Evolutionary conservation across 2,329 filamentous ascomycete species (phyloP).

Genomic region (Corynespora cassiicola): DNA sequence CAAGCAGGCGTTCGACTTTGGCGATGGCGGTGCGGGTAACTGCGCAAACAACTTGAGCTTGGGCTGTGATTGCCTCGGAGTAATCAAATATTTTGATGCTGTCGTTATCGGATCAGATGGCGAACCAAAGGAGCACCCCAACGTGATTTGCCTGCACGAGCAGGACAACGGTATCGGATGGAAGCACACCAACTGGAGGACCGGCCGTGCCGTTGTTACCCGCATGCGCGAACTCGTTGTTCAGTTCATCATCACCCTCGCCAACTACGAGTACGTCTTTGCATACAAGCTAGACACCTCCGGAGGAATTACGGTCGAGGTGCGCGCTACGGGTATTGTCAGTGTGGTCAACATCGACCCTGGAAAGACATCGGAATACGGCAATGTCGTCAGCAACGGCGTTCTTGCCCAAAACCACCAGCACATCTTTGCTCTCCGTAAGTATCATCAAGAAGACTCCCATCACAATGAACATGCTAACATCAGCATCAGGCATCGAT

Average conservation of each 20-base stretch:
- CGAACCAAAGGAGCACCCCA: slow-evolving; percentile 59
- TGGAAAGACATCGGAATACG: slow-evolving; percentile 60
- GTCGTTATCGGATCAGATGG: slow-evolving; percentile 62
- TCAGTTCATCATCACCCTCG: slow-evolving; percentile 72
- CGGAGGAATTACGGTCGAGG: slow-evolving; percentile 67
- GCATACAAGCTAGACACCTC: slow-evolving; percentile 69
- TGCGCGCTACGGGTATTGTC: slow-evolving; percentile 71
- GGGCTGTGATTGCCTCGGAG: slow-evolving; percentile 73
- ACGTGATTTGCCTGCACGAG: slow-evolving; percentile 73
- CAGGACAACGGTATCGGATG: slow-evolving; percentile 73
- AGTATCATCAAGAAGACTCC: slow-evolving; percentile 4
- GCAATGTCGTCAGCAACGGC: slow-evolving; percentile 69
- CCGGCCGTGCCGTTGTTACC: slow-evolving; percentile 66
- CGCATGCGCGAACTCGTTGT: slow-evolving; percentile 69
- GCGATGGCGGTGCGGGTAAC: slow-evolving; percentile 71
- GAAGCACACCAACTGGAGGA: slow-evolving; percentile 76
- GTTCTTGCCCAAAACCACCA: slow-evolving; percentile 74
- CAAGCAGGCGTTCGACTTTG: slow-evolving; percentile 76
- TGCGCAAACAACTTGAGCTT: slow-evolving; percentile 72
- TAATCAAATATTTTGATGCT: slow-evolving; percentile 70
- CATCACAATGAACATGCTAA: slow-evolving; percentile 1
- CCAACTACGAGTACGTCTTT: slow-evolving; percentile 76
- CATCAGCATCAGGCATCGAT: slow-evolving; percentile 66
- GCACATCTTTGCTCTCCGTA: slow-evolving; percentile 64
- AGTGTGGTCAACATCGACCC: slow-evolving; percentile 66